Evolutionary conservation across 441 rosid genomes (phyloP).

Genomic region (Eruca vesicaria): DNA sequence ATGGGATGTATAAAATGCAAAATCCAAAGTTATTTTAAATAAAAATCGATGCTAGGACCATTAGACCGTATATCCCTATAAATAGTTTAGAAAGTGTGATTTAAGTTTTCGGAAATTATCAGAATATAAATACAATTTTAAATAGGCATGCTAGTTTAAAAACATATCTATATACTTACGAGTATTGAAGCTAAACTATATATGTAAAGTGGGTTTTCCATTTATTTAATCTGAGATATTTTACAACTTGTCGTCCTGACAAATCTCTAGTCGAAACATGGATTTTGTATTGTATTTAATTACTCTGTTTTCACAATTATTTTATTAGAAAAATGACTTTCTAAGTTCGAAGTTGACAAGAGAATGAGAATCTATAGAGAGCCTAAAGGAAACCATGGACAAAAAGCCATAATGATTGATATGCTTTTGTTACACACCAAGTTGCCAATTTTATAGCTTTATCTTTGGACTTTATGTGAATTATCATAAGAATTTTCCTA

Average conservation of each 20-base stretch:
- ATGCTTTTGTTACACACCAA: constrained; percentile 36
- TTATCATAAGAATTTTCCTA: neutral
- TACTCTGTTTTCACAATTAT: neutral
- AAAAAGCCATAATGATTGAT: constrained; percentile 34
- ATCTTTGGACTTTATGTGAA: neutral
- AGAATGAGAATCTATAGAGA: constrained; percentile 35
- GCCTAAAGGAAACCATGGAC: constrained; percentile 17
- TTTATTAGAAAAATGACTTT: constrained; percentile 10
- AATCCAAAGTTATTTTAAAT: neutral
- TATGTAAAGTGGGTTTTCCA: constrained; percentile 10
- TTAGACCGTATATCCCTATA: neutral
- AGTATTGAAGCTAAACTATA: neutral
- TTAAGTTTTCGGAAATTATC: neutral
- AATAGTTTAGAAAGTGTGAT: neutral
- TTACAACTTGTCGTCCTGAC: constrained; percentile 5
- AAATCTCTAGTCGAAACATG: constrained; percentile 19
- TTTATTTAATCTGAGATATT: neutral
- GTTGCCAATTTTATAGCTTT: constrained; percentile 14
- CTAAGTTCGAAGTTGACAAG: constrained; percentile 28
- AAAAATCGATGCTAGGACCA: neutral
- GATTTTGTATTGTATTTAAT: constrained; percentile 11
- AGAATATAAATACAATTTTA: neutral
- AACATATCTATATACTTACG: neutral
- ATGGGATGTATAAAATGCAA: neutral
- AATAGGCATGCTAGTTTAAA: neutral